Evolutionary conservation across 2,329 filamentous ascomycete genomes (phyloP).

Genomic region (Cladophialophora psammophila): DNA sequence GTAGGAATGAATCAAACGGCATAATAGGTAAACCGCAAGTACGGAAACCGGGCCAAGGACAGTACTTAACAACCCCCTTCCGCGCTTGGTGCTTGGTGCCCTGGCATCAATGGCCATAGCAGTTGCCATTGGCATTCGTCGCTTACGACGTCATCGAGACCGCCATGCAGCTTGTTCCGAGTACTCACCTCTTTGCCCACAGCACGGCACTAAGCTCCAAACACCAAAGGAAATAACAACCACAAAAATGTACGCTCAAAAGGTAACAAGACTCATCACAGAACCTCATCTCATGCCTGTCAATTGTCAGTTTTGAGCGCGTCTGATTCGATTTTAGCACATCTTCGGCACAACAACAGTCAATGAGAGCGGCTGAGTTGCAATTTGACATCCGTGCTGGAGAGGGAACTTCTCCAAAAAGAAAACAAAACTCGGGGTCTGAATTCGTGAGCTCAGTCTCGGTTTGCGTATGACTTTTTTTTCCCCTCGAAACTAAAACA

Average conservation of each 20-base stretch:
- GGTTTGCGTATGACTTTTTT: background rate
- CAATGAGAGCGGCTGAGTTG: constrained; percentile 79
- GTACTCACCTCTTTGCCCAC: no score
- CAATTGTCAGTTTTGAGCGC: constrained; percentile 38
- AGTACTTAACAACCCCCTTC: no score
- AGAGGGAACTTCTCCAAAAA: background rate
- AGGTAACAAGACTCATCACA: constrained; percentile 37
- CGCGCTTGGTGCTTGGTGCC: no score
- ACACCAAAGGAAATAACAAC: no score
- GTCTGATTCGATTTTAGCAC: constrained; percentile 75
- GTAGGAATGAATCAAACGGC: no score
- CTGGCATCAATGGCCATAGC: no score
- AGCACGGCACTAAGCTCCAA: no score
- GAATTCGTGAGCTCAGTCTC: background rate
- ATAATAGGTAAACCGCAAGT: no score
- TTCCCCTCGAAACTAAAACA: background rate
- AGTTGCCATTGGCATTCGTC: no score
- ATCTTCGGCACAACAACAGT: constrained; percentile 98
- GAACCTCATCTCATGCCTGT: constrained; percentile 33
- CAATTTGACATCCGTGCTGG: constrained; percentile 99
- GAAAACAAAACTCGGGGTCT: background rate
- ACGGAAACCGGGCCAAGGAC: no score
- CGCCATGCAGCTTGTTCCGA: no score
- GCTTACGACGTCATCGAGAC: no score
- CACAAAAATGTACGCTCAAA: constrained; percentile 29